Evolutionary conservation across 768 basidiomycete genomes (phyloP).

Genomic region (Tricholoma terreum): DNA sequence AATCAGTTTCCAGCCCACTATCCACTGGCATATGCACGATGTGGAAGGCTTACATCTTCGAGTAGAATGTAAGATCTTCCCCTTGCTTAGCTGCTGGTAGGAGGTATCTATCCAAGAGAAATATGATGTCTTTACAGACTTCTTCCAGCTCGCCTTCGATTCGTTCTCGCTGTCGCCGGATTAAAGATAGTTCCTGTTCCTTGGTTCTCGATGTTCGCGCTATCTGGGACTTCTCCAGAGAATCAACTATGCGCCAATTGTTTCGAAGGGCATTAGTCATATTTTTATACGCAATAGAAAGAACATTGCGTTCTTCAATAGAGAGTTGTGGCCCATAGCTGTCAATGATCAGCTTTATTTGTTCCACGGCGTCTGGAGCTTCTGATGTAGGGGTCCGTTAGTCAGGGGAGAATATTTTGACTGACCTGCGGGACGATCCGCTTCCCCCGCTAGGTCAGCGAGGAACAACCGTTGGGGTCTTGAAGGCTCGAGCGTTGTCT

Average conservation of each 20-base stretch:
- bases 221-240: slow-evolving; percentile 67
- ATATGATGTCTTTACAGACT: slow-evolving; percentile 77
- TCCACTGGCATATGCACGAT: background rate
- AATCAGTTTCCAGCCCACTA: background rate
- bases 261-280: slow-evolving; percentile 78
- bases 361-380: slow-evolving; percentile 64
- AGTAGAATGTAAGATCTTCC: slow-evolving; percentile 87
- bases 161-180: slow-evolving; percentile 62
- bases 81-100: slow-evolving; percentile 57
- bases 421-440: slow-evolving; percentile 84
- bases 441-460: slow-evolving; percentile 84
- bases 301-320: slow-evolving; percentile 83
- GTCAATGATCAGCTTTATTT: slow-evolving; percentile 74
- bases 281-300: slow-evolving; percentile 91
- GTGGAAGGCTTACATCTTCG: slow-evolving; percentile 63
- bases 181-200: slow-evolving; percentile 57
- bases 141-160: slow-evolving; percentile 76
- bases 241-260: slow-evolving; percentile 81
- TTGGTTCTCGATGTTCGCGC: slow-evolving; percentile 39
- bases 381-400: background rate
- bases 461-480: slow-evolving; percentile 50
- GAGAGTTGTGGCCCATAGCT: slow-evolving; percentile 66
- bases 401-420: background rate
- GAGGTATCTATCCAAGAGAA: slow-evolving; percentile 55
- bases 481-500: slow-evolving; percentile 17